phyloP scores from a whole-genome alignment of 805 yeast species.

The Diddensiella caesifluorescens region DNA sequence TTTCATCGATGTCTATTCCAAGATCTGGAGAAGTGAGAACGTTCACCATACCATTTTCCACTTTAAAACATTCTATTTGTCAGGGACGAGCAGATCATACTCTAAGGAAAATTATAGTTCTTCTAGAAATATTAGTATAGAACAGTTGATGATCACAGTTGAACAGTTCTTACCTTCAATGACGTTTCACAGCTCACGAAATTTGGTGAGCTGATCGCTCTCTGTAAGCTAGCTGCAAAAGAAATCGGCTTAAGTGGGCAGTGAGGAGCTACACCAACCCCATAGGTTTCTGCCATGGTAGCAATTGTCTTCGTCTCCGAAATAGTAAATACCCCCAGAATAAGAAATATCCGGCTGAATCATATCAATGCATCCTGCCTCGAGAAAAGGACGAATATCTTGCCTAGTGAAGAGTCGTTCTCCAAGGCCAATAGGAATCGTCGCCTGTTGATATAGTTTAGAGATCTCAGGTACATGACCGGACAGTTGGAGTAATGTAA shows the following conservation, averaged over 20 bases:
- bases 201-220: conserved; percentile 24
- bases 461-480: conserved; percentile 25
- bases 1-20: conserved; percentile 28
- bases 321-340: conserved; percentile 29
- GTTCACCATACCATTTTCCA: conserved; percentile 23
- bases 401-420: conserved; percentile 28
- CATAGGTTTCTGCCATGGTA: conserved; percentile 30
- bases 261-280: conserved; percentile 30
- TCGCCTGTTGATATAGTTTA: conserved; percentile 21
- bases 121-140: no score
- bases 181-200: conserved; percentile 32
- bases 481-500: conserved; percentile 30
- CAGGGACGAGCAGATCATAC: conserved; percentile 24
- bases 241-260: conserved; percentile 32
- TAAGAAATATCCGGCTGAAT: conserved; percentile 30
- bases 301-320: conserved; percentile 29
- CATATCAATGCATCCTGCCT: conserved; percentile 26
- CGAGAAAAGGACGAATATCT: conserved; percentile 25
- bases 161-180: conserved; percentile 27
- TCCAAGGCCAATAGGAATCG: conserved; percentile 30
- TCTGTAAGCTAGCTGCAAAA: conserved; percentile 28
- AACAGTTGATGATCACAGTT: conserved; percentile 24
- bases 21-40: conserved; percentile 26
- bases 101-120: conserved; percentile 24
- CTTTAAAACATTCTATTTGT: conserved; percentile 23